Percentiles rank a stretch among this genome's conserved stretches.
These are phyloP conservation scores for Pachyrhizus erosus DNA, from an alignment of 306 rosid species.

Conservation along the genomic window DNA sequence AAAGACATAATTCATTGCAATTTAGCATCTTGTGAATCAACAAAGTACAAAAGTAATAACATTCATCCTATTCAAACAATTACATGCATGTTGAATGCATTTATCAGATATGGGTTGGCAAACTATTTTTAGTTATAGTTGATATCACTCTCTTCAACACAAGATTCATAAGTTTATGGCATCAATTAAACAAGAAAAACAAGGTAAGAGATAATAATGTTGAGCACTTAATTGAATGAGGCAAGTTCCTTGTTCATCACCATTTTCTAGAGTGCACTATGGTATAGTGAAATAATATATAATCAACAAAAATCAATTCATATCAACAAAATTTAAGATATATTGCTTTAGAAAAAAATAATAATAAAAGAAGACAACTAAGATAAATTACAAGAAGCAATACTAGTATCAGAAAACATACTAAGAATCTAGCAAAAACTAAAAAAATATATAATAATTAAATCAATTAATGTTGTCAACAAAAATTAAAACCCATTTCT, in stretches of 20 bases:
- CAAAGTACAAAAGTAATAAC: conserved; percentile 55
- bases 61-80: conserved; percentile 46
- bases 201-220: conserved; percentile 65
- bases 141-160: conserved; percentile 65
- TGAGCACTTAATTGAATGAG: conserved; percentile 40
- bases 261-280: conserved; percentile 62
- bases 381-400: background rate
- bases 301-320: background rate
- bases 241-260: conserved; percentile 29
- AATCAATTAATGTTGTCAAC: background rate
- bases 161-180: conserved; percentile 64
- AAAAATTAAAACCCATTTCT: background rate
- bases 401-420: background rate
- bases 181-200: conserved; percentile 71
- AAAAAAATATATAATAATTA: background rate
- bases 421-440: background rate
- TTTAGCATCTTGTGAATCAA: conserved; percentile 61
- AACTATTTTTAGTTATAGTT: conserved; percentile 47
- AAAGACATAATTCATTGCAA: conserved; percentile 51
- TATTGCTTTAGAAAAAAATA: background rate
- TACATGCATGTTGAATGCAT: conserved; percentile 36
- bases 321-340: background rate
- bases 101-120: conserved; percentile 31
- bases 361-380: background rate
- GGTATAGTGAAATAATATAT: conserved; percentile 36